Conservation (phyloP, 371 early-diverging fungal species). For the Capillidium rhysosporum region DNA sequence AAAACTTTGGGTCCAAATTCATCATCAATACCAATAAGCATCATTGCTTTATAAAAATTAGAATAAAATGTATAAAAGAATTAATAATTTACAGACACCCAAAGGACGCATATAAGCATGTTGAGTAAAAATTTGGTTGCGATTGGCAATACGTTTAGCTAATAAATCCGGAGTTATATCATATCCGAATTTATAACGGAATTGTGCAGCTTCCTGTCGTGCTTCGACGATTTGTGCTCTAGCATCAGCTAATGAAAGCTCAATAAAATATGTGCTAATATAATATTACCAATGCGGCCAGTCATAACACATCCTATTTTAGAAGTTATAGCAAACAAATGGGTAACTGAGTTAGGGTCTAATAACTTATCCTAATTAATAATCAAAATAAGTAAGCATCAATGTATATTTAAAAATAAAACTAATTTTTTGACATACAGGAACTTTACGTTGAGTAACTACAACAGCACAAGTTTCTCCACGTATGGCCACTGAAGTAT, state of each 20-base stretch:
- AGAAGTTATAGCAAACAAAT: constrained; percentile 80
- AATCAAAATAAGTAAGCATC: background rate
- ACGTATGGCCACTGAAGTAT: constrained; percentile 87
- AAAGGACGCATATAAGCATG: constrained; percentile 96
- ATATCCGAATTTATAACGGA: constrained; percentile 94
- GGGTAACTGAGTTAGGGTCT: constrained; percentile 86
- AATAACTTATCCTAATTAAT: constrained; percentile 70
- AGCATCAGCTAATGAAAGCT: constrained; percentile 53
- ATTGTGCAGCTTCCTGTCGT: constrained; percentile 92
- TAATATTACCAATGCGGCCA: constrained; percentile 59
- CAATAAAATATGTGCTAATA: background rate
- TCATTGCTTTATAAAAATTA: constrained; percentile 49
- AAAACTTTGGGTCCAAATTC: constrained; percentile 90
- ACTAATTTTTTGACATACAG: constrained; percentile 32
- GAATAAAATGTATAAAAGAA: background rate
- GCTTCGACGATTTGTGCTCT: constrained; percentile 82
- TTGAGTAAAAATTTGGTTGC: constrained; percentile 97
- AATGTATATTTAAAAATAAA: background rate
- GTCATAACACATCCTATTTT: constrained; percentile 96
- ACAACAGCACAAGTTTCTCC: constrained; percentile 86
- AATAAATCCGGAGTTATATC: constrained; percentile 92
- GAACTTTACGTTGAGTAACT: constrained; percentile 92
- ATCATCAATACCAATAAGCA: constrained; percentile 85
- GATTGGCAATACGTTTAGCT: constrained; percentile 90
- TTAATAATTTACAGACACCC: constrained; percentile 66